These are phyloP conservation scores for Cyclotella cryptica DNA, from an alignment of 108 stramenopile species.

Conservation along the genomic window DNA sequence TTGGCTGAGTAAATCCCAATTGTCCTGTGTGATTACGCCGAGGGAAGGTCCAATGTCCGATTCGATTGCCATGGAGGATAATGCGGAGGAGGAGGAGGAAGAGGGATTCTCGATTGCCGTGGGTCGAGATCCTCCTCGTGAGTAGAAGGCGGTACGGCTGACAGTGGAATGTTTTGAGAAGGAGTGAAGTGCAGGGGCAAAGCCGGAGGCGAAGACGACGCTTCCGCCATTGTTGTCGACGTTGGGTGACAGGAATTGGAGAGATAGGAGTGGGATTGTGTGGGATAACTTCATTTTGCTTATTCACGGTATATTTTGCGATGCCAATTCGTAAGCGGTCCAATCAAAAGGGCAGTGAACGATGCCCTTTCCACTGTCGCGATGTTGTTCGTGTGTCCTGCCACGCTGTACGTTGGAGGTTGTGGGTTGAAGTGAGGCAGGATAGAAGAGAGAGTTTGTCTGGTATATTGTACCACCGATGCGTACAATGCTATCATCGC, in stretches of 20 bases:
- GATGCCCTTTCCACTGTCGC: too few relatives aligned
- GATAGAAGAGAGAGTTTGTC: too few relatives aligned
- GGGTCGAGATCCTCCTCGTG: slow-evolving; percentile 21
- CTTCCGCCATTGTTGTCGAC: neutral
- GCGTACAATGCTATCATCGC: too few relatives aligned
- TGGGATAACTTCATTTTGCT: slow-evolving; percentile 2
- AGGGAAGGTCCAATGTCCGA: slow-evolving; percentile 35
- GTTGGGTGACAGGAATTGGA: neutral
- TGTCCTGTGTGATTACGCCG: slow-evolving; percentile 53
- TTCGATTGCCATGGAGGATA: slow-evolving; percentile 1
- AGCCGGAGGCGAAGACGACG: slow-evolving; percentile 11
- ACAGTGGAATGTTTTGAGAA: neutral
- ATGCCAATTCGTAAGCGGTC: too few relatives aligned
- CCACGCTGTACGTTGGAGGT: too few relatives aligned
- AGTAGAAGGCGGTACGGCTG: neutral
- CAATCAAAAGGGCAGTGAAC: too few relatives aligned
- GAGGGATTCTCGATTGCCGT: neutral
- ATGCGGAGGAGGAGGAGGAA: neutral
- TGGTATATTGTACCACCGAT: too few relatives aligned
- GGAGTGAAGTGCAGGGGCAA: neutral
- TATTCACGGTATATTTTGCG: too few relatives aligned
- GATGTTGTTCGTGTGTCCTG: too few relatives aligned
- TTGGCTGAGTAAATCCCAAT: slow-evolving; percentile 71
- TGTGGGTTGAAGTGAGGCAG: too few relatives aligned
- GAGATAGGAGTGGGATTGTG: neutral